A percentile compares a stretch with the other conserved stretches of the same genome.
These are phyloP conservation scores for Albizia julibrissin DNA, from an alignment of 306 rosid genomes.

Conservation along the genomic window DNA sequence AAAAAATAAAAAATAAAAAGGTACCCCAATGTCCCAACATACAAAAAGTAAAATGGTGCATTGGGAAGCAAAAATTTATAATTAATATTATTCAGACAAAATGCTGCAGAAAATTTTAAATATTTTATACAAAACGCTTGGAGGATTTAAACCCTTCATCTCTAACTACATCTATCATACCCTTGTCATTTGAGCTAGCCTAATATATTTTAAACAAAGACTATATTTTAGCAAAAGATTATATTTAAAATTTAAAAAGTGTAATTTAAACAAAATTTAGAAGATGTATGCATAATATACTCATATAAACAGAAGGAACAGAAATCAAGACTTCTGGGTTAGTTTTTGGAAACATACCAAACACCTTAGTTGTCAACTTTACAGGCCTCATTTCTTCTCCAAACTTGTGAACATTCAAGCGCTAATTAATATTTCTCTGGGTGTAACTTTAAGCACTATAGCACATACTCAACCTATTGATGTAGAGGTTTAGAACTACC, in stretches of 20 bases:
- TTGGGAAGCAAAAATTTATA: neutral
- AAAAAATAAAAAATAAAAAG: too few relatives aligned
- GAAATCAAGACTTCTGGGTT: slow-evolving; percentile 15
- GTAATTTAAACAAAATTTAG: neutral
- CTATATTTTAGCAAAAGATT: neutral
- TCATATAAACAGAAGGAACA: slow-evolving; percentile 16
- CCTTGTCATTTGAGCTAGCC: neutral
- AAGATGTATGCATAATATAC: neutral
- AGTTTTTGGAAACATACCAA: slow-evolving; percentile 58
- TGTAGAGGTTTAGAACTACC: slow-evolving; percentile 46
- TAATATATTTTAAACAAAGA: too few relatives aligned
- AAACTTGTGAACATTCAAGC: slow-evolving; percentile 62
- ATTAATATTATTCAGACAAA: neutral
- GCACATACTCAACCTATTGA: slow-evolving; percentile 10
- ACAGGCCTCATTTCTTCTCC: slow-evolving; percentile 99
- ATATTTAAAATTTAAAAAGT: neutral
- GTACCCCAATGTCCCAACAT: neutral
- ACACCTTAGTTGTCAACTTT: slow-evolving; percentile 91
- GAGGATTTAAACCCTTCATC: neutral
- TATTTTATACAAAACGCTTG: neutral
- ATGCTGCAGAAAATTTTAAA: too few relatives aligned
- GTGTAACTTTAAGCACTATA: slow-evolving; percentile 30
- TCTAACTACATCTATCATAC: neutral
- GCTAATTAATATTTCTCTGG: slow-evolving; percentile 25
- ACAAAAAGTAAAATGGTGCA: neutral